Percentiles rank a stretch among this genome's conserved stretches.
phyloP scores from a whole-genome alignment of 2,329 filamentous ascomycete species.

The Septoria petroselini region DNA sequence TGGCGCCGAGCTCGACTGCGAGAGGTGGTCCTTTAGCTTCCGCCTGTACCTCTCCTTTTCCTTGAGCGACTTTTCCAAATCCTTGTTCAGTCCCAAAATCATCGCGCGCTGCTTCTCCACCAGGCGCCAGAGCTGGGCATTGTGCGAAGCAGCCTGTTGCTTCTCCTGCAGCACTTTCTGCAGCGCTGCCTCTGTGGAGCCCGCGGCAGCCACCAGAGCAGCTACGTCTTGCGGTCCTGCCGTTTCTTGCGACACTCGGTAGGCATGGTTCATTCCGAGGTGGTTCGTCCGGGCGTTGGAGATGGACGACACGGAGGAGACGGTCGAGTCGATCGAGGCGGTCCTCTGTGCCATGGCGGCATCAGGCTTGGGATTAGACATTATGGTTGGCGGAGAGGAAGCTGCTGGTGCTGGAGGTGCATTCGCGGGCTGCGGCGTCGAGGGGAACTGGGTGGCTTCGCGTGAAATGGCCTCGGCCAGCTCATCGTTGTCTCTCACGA shows the following conservation, averaged over 20 bases:
- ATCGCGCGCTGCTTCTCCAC: slow-evolving; percentile 95
- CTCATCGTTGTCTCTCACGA: slow-evolving; percentile 25
- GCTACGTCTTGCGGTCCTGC: slow-evolving; percentile 71
- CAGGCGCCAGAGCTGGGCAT: slow-evolving; percentile 87
- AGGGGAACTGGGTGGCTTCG: slow-evolving; percentile 21
- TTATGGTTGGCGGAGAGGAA: slow-evolving; percentile 16
- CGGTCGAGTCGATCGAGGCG: slow-evolving; percentile 89
- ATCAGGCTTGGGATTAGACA: slow-evolving; percentile 12
- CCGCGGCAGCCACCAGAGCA: slow-evolving; percentile 75
- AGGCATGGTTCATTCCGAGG: slow-evolving; percentile 27
- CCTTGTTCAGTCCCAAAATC: slow-evolving; percentile 90
- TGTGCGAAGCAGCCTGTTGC: slow-evolving; percentile 81
- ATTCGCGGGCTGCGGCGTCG: slow-evolving; percentile 13
- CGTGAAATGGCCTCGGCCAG: slow-evolving; percentile 26
- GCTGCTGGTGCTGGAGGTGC: slow-evolving; percentile 12
- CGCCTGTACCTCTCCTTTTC: slow-evolving; percentile 93
- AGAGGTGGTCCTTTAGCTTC: slow-evolving; percentile 74
- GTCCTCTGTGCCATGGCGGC: slow-evolving; percentile 54
- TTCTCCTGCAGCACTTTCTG: slow-evolving; percentile 89
- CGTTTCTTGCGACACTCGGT: slow-evolving; percentile 54
- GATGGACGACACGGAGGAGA: slow-evolving; percentile 57
- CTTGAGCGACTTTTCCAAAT: slow-evolving; percentile 83
- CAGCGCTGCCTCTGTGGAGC: slow-evolving; percentile 84
- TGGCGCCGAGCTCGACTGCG: slow-evolving; percentile 41
- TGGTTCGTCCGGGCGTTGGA: slow-evolving; percentile 35